phyloP scores from a whole-genome alignment of 305 asterid genomes.

The Fraxinus platypoda region DNA sequence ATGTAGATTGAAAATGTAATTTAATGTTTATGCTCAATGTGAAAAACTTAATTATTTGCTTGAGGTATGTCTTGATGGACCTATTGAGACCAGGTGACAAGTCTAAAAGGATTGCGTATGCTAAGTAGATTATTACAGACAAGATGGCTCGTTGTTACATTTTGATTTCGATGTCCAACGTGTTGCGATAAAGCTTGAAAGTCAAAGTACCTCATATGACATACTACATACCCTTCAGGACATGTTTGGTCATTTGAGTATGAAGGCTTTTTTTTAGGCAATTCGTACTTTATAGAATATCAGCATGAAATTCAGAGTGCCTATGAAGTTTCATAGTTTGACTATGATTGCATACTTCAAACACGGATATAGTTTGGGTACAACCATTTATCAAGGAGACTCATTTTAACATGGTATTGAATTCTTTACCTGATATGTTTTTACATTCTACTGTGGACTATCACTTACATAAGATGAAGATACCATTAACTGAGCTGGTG shows the following conservation, averaged over 20 bases:
- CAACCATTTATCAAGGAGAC: neutral
- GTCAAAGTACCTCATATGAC: neutral
- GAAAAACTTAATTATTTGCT: too few species aligned
- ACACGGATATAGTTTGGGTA: too few species aligned
- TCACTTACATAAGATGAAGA: neutral
- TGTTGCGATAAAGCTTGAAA: neutral
- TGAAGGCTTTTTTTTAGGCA: neutral
- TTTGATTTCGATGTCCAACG: neutral
- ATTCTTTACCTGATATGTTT: too few species aligned
- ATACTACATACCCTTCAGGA: too few species aligned
- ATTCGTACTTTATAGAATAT: neutral
- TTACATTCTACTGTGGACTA: neutral
- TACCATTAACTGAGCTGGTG: neutral
- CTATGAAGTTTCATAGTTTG: neutral
- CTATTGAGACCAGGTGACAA: neutral
- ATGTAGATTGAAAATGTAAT: neutral
- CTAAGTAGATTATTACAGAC: neutral
- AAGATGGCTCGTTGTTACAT: too few species aligned
- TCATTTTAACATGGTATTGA: neutral
- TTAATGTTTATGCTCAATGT: neutral
- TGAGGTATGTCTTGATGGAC: neutral
- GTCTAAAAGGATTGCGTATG: neutral
- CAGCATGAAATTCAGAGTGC: neutral
- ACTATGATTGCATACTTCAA: neutral
- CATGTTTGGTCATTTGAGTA: neutral